Base-by-base conservation (phyloP, 768 basidiomycete genomes). In the Collybiopsis luxurians region DNA sequence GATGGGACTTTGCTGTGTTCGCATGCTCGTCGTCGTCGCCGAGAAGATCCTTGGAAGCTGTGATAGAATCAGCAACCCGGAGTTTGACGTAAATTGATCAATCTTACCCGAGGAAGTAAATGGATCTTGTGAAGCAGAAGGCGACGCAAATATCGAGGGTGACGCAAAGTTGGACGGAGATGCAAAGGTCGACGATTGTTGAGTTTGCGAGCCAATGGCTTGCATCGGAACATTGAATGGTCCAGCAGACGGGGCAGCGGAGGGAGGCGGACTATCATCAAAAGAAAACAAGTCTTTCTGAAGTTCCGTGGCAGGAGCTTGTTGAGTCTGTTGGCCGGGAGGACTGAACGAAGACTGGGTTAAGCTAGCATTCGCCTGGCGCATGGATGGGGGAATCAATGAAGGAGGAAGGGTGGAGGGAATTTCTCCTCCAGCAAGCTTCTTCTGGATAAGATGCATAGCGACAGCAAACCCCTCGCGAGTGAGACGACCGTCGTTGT, bases 401-500 rank as follows among this genome's bases (percentile, higher is more conserved):
- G 85, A 80, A 36, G 70, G 71, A 3, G 94, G 92, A 27, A 99
- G 75, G n/a, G 71, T 67, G 0, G 76, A 64, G 0, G 93, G 92
- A 44, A 97, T 71, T 2, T 90, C 87, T 59, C 83, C 84, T 17
- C 96, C 95, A 6, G 82, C 78, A 9, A 97, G 73, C 69, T 88
- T 93, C 65, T 81, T 82, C 71, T 92, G 90, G 64, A 99, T 98
- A 34, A 99, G 80, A 72, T 96, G 84, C 85, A 95, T 85, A 3
- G 95, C 97, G 44, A 98, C 88, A 7, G 97, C 96, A 70, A 99
- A 98, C 13, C 94, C 92, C 48, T 98, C 95, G 52, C 86, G 81
- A 2, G 87, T 94, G 47, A 99, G 77, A 54, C 79, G 82, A 1
- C 97, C 97, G 56, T 96, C 89, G 51, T 88, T 89, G 59, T 89